phyloP scores from a whole-genome alignment of 345 rosid genomes.

The Linum lewisii region DNA sequence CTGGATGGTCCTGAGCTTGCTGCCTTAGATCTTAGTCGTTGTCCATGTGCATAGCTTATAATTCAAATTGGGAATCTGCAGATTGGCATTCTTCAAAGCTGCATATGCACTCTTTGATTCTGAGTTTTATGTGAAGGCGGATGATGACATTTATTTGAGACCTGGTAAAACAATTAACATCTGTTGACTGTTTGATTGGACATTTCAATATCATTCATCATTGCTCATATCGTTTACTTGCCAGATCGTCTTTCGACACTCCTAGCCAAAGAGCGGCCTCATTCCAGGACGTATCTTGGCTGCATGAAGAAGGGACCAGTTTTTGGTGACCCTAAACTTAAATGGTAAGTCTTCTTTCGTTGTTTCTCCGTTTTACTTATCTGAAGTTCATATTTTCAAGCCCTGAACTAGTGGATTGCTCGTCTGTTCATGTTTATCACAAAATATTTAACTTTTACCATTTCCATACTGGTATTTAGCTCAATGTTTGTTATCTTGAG shows the following conservation, averaged over 20 bases:
- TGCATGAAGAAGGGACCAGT: slow-evolving; percentile 91
- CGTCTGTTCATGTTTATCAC: too few relatives aligned
- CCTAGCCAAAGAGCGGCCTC: slow-evolving; percentile 69
- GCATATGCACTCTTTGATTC: slow-evolving; percentile 77
- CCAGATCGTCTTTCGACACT: slow-evolving; percentile 71
- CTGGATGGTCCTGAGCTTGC: neutral
- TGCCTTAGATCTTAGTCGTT: slow-evolving; percentile 1
- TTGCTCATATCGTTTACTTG: slow-evolving; percentile 8
- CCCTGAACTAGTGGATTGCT: neutral
- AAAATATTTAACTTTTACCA: too few relatives aligned
- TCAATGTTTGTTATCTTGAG: too few relatives aligned
- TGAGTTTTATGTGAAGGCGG: slow-evolving; percentile 88
- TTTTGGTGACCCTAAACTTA: slow-evolving; percentile 76
- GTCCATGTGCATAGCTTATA: neutral
- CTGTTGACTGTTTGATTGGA: slow-evolving; percentile 37
- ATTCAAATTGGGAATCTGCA: slow-evolving; percentile 17
- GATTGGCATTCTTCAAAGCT: slow-evolving; percentile 82
- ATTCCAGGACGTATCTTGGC: slow-evolving; percentile 83
- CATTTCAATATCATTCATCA: neutral
- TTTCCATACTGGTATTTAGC: too few relatives aligned
- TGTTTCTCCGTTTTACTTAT: neutral
- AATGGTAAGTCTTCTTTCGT: slow-evolving; percentile 46
- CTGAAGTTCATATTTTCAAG: neutral
- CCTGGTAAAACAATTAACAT: slow-evolving; percentile 74
- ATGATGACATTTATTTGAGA: slow-evolving; percentile 84